Base-by-base conservation (phyloP, 2,329 filamentous ascomycete species). In the Exophiala phaeomuriformis region DNA sequence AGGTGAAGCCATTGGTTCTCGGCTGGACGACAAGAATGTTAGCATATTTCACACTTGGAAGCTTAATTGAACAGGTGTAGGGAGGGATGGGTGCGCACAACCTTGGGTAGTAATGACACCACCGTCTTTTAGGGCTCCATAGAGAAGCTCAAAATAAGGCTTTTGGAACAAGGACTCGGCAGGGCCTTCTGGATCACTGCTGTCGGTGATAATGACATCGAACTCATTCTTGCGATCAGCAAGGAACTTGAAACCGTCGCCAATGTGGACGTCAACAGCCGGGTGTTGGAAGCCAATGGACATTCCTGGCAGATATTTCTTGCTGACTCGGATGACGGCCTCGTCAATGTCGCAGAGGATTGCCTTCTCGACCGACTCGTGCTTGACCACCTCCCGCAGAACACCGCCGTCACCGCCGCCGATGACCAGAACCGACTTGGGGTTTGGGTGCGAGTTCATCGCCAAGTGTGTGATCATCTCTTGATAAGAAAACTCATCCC, bases 1-100 rank as follows among this genome's bases (percentile, higher is more conserved):
- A 98, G 82, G 78, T 98, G 93, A 57, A 98, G 86, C 93, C 93
- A 98, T 77, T 95, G 90, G 84, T 95, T 98, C 81, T 98, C 93
- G 66, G 90, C 93, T 97, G 59, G 53, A 58, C 43, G 57, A 53
- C 30, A 40, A 57, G 37, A 58, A 50, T 49, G 52, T 60, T 51
- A 60, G 57, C 54, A 55, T 48, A 48, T 50, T 33, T n/a, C 27
- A 28, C 8, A 3, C 36, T 52, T 43, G 50, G 47, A 40, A 43
- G 12, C 5, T 42, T 55, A 36, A 51, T 51, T 19, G 45, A 29
- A 52, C 32, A 52, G 43, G 45, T 52, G 55, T 47, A 48, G 51
- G 52, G 47, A 41, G 74, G 80, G 30, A 82, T 81, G 84, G 85
- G 83, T 79, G 88, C 89, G 82, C 90, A 95, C 89, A 95, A 98